Evolutionary conservation across 768 basidiomycete species (phyloP), one percentile per base, ranked within the genome.

Genomic region (Leucocoprinus birnbaumii): DNA sequence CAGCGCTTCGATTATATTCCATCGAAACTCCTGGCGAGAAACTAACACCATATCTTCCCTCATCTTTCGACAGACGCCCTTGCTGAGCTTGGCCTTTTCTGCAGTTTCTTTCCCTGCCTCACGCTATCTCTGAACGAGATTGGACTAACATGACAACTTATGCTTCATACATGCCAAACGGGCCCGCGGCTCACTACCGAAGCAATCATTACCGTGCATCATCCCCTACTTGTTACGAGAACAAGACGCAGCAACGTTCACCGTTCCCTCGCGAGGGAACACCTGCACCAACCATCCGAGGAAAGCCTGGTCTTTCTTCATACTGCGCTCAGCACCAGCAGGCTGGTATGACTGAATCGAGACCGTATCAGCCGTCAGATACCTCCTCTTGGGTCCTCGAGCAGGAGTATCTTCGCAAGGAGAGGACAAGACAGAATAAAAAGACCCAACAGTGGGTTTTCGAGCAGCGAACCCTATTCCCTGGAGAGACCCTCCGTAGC

Each of bases 391-490:
- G 78, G 75, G 79, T 79, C 6, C 72, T 75, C 48, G 79, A 84
- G 56, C 82, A 85, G 65, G 79, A 81, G 59, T 68, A 71, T 41
- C 65, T 71, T 54, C 71, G 71, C 43, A 70, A 73, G 53, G 72
- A 72, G 43, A 73, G 73, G 54, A 71, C 71, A 43, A 74, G 71
- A 54, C 71, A 74, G 57, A 75, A 71, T 58, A 73, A 73, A 63
- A 80, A 76, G 61, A 83, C 82, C 27, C 81, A 85, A 51, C 76
- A 79, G 51, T 89, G 89, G 87, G 80, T 88, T 47, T 67, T 76
- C 45, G 76, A 83, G 60, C 83, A 84, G 62, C 84, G 83, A 66
- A 64, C 75, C 46, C 69, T 78, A 56, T 61, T 72, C 38, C 57
- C 42, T 11, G 26, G 35, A 13, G 44, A n/a, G 22, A 58, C 62